phyloP scores from a whole-genome alignment of 1,139 yeast species.

The Taphrina flavorubra region DNA sequence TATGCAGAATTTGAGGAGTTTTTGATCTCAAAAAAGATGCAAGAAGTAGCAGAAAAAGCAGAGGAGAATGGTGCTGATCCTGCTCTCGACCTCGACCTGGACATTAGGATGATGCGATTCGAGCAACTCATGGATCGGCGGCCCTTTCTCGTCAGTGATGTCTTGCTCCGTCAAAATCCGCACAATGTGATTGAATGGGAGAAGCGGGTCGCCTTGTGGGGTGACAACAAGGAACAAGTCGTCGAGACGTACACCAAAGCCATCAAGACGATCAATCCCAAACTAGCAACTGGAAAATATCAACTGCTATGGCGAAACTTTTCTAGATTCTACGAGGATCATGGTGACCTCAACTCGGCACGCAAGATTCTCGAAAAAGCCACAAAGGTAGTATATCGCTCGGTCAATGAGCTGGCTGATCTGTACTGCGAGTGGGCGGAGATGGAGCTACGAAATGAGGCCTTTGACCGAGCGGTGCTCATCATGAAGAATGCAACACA shows the following conservation, averaged over 20 bases:
- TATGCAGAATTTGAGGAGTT: constrained; percentile 69
- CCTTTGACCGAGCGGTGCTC: constrained; percentile 60
- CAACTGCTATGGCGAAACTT: constrained; percentile 70
- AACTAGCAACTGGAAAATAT: constrained; percentile 55
- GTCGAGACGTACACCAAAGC: constrained; percentile 70
- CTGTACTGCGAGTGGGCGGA: constrained; percentile 79
- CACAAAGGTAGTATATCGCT: constrained; percentile 69
- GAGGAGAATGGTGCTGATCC: constrained; percentile 43
- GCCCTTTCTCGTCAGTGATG: constrained; percentile 66
- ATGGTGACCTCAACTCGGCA: constrained; percentile 65
- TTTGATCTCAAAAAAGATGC: constrained; percentile 55
- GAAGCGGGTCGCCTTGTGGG: constrained; percentile 60
- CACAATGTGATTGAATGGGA: constrained; percentile 74
- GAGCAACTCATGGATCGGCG: constrained; percentile 65
- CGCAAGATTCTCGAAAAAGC: constrained; percentile 69
- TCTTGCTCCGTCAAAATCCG: constrained; percentile 66
- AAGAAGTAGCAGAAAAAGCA: constrained; percentile 48
- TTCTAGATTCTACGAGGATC: constrained; percentile 66
- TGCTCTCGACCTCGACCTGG: constrained; percentile 51
- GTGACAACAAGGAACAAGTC: constrained; percentile 54
- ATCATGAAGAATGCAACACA: constrained; percentile 61
- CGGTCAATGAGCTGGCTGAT: constrained; percentile 67
- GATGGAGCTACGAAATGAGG: constrained; percentile 59
- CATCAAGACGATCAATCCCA: constrained; percentile 69
- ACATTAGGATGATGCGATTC: constrained; percentile 59